Conservation (phyloP, 257 asterid genomes). For the Nicotiana sylvestris region DNA sequence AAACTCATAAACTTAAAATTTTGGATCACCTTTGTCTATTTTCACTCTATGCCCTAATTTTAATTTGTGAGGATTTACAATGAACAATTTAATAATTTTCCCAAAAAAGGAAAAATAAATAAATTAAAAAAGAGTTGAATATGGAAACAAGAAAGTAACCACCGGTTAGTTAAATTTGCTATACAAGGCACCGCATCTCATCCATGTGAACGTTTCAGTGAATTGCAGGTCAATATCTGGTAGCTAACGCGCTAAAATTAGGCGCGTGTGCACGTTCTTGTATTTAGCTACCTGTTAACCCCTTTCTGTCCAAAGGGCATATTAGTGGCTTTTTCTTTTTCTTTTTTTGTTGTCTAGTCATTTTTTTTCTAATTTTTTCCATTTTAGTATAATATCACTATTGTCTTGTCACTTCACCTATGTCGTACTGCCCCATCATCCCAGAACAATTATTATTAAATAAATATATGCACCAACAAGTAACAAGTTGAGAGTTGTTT, state of each 20-base stretch:
- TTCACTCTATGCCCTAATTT: no score
- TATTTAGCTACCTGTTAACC: neutral
- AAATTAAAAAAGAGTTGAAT: neutral
- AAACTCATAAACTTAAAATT: no score
- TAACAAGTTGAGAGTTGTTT: neutral
- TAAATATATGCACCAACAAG: slow-evolving; percentile 16
- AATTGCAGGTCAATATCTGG: neutral
- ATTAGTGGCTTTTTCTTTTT: neutral
- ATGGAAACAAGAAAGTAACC: neutral
- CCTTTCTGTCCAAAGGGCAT: neutral
- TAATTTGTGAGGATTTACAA: no score
- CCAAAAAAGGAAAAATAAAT: neutral
- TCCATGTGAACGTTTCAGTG: neutral
- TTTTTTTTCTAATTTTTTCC: neutral
- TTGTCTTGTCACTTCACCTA: slow-evolving; percentile 20
- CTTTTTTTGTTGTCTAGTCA: neutral
- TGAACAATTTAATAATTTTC: no score
- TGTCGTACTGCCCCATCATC: neutral
- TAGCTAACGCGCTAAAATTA: neutral
- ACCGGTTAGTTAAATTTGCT: slow-evolving; percentile 10
- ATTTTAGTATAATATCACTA: slow-evolving; percentile 9
- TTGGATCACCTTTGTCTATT: no score
- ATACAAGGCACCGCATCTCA: neutral
- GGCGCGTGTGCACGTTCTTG: neutral
- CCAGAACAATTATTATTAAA: neutral